A percentile compares a stretch with the other conserved stretches of the same genome.
Evolutionary conservation across 75 land plant genomes (phyloP).

Genomic region (Pinus tabuliformis): DNA sequence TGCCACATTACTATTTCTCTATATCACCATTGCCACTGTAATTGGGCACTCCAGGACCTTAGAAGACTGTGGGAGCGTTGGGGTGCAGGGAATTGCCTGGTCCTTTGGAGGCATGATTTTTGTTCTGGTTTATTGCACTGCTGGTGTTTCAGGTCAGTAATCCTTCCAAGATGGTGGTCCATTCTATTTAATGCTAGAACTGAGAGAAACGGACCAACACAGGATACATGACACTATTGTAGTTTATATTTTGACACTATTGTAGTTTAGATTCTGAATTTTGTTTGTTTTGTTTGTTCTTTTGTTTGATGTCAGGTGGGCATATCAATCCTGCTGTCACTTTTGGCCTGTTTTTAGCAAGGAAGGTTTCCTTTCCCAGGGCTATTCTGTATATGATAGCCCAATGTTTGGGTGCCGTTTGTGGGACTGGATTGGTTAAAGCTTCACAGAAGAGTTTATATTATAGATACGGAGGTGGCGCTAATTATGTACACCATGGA

Average conservation of each 20-base stretch:
- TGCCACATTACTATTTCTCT: conserved; percentile 71
- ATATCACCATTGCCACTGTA: conserved; percentile 56
- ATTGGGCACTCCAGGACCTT: conserved; percentile 38
- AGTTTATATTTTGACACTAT: no score
- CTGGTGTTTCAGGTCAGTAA: conserved; percentile 33
- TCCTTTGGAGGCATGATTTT: conserved; percentile 59
- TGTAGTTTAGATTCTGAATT: no score
- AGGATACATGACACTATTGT: no score
- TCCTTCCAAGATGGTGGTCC: no score
- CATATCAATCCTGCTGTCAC: conserved; percentile 50
- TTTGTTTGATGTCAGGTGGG: conserved; percentile 24
- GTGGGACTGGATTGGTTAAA: conserved; percentile 38
- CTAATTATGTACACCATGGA: conserved; percentile 28
- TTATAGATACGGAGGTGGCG: conserved; percentile 27
- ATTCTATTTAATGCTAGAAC: no score
- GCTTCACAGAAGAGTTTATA: conserved; percentile 35
- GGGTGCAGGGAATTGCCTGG: conserved; percentile 72
- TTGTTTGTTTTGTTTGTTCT: background rate
- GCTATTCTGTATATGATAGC: conserved; percentile 42
- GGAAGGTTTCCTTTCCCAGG: conserved; percentile 40
- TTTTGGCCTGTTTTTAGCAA: conserved; percentile 35
- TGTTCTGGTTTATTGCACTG: conserved; percentile 46
- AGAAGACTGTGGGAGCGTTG: conserved; percentile 50
- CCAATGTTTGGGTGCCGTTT: conserved; percentile 50
- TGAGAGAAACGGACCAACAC: no score